Conservation (phyloP, 345 rosid species). For the Euphorbia tirucalli region DNA sequence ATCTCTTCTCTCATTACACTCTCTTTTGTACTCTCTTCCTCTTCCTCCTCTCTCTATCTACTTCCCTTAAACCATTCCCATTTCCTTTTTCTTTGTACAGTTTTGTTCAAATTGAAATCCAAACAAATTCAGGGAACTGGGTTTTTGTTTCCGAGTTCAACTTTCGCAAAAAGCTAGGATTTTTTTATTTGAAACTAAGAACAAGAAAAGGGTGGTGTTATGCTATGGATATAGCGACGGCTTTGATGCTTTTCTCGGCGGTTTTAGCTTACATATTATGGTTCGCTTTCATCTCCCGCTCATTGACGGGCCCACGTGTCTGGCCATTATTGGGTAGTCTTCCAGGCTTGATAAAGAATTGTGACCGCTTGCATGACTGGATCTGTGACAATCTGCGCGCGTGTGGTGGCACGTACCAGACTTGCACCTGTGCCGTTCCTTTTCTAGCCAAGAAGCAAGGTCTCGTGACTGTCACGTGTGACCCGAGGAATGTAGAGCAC, state of each 20-base stretch:
- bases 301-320: slow-evolving; percentile 80
- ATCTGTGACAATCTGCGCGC: slow-evolving; percentile 90
- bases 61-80: too few species aligned
- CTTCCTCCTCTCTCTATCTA: not conserved
- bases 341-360: slow-evolving; percentile 82
- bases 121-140: slow-evolving; percentile 6
- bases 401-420: slow-evolving; percentile 95
- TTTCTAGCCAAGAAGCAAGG: slow-evolving; percentile 81
- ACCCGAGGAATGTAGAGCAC: slow-evolving; percentile 83
- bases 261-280: slow-evolving; percentile 75
- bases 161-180: not conserved
- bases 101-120: not conserved
- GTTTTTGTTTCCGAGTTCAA: not conserved
- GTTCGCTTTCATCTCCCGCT: slow-evolving; percentile 86
- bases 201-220: not conserved
- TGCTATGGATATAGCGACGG: slow-evolving; percentile 62
- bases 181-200: not conserved
- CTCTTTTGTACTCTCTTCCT: slow-evolving; percentile 17
- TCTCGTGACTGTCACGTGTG: slow-evolving; percentile 96
- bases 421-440: slow-evolving; percentile 89
- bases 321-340: slow-evolving; percentile 93
- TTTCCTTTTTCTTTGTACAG: not conserved
- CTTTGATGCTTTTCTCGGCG: slow-evolving; percentile 56
- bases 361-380: slow-evolving; percentile 96
- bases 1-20: slow-evolving; percentile 34